A percentile compares a stretch with the other conserved stretches of the same genome.
These are phyloP conservation scores for Penium margaritaceum DNA, from an alignment of 139 green algal genomes.

Conservation along the genomic window DNA sequence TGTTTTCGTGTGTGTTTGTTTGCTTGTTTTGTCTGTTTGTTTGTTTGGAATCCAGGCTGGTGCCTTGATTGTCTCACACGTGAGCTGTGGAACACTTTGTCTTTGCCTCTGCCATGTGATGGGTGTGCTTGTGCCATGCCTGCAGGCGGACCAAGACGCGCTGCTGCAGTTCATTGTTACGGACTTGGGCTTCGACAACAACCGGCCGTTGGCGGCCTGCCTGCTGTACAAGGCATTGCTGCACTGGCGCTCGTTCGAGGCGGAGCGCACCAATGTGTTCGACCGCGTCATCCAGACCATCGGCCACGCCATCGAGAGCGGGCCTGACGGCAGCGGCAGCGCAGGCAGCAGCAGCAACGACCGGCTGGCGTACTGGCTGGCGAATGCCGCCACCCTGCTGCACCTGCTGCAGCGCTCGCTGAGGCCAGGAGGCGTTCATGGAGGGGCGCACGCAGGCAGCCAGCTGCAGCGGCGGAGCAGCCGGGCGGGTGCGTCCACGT, in stretches of 20 bases:
- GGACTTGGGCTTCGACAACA: constrained; percentile 69
- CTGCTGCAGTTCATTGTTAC: constrained; percentile 57
- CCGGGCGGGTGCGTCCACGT: constrained; percentile 12
- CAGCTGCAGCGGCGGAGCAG: constrained; percentile 10
- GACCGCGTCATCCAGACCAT: constrained; percentile 86
- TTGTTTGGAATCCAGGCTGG: no score
- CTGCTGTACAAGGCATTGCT: constrained; percentile 78
- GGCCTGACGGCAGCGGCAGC: neutral
- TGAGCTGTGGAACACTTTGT: neutral
- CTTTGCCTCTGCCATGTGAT: constrained; percentile 14
- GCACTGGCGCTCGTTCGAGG: constrained; percentile 81
- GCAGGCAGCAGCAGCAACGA: constrained; percentile 39
- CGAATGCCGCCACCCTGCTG: constrained; percentile 87
- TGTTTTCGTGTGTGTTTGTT: no score
- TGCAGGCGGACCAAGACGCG: constrained; percentile 69
- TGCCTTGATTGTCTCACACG: neutral
- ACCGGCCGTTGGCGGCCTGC: constrained; percentile 76
- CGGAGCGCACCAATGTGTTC: constrained; percentile 90
- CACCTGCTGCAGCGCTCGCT: constrained; percentile 75
- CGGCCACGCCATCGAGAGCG: constrained; percentile 56
- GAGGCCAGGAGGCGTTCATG: constrained; percentile 14
- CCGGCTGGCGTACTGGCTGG: constrained; percentile 83
- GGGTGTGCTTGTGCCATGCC: neutral
- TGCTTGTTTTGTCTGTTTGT: no score
- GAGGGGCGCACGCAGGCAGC: neutral